phyloP scores from a whole-genome alignment of 2,329 filamentous ascomycete species.

The Colletotrichum agaves region DNA sequence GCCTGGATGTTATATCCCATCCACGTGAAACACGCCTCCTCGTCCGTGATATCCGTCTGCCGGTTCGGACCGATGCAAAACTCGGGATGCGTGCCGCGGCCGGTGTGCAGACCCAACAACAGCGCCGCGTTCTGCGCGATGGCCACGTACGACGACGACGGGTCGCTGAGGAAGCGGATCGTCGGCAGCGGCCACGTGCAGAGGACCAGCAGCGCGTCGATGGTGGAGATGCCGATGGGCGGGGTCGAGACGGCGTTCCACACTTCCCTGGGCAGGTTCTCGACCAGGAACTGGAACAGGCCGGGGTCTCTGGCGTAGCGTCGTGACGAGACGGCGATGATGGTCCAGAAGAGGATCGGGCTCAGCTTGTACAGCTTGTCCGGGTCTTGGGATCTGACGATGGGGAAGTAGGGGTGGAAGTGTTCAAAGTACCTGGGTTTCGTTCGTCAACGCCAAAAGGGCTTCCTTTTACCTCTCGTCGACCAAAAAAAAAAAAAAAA shows the following conservation, averaged over 20 bases:
- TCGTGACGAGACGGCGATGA: constrained; percentile 61
- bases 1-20: constrained; percentile 63
- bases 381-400: constrained; percentile 60
- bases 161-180: constrained; percentile 62
- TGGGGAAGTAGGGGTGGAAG: constrained; percentile 64
- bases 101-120: constrained; percentile 63
- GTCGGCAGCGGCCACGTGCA: constrained; percentile 63
- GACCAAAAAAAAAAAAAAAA: too few species aligned
- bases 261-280: constrained; percentile 58
- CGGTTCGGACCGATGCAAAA: constrained; percentile 55
- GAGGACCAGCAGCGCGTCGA: constrained; percentile 63
- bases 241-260: constrained; percentile 55
- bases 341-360: constrained; percentile 64
- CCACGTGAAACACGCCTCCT: constrained; percentile 65
- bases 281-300: constrained; percentile 57
- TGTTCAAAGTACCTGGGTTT: constrained; percentile 59
- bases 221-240: constrained; percentile 57
- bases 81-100: constrained; percentile 60
- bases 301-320: constrained; percentile 57
- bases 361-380: constrained; percentile 61
- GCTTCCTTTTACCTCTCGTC: too few species aligned
- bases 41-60: constrained; percentile 57
- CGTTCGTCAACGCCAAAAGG: not conserved
- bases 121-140: constrained; percentile 60
- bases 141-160: constrained; percentile 58